These are phyloP conservation scores for Irpex rosettiformis DNA, from an alignment of 1,284 basidiomycete genomes.

Conservation along the genomic window DNA sequence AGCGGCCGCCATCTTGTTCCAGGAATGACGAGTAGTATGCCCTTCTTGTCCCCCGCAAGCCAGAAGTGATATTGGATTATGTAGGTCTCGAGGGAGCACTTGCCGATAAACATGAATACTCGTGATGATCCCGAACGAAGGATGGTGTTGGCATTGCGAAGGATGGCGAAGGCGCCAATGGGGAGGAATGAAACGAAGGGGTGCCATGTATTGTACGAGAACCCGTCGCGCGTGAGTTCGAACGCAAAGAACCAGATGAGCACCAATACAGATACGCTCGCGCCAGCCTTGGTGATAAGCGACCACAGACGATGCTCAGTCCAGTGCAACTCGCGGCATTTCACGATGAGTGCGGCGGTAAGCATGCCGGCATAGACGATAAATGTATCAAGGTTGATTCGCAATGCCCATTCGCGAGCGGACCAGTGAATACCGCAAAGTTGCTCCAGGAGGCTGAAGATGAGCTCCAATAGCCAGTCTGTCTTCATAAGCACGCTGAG, in stretches of 20 bases:
- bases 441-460: slow-evolving; percentile 63
- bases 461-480: slow-evolving; percentile 54
- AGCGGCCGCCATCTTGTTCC: slow-evolving; percentile 67
- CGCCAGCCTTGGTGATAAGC: slow-evolving; percentile 42
- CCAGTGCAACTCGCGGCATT: slow-evolving; percentile 70
- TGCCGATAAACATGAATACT: slow-evolving; percentile 78
- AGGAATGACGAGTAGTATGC: slow-evolving; percentile 76
- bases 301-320: slow-evolving; percentile 70
- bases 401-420: slow-evolving; percentile 82
- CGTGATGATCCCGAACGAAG: slow-evolving; percentile 69
- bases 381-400: slow-evolving; percentile 83
- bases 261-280: slow-evolving; percentile 47
- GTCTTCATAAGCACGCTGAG: slow-evolving; percentile 69
- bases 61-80: slow-evolving; percentile 90
- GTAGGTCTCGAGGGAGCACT: slow-evolving; percentile 82
- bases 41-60: slow-evolving; percentile 86
- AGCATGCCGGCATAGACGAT: slow-evolving; percentile 88
- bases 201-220: slow-evolving; percentile 83
- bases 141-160: slow-evolving; percentile 73
- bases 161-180: slow-evolving; percentile 66
- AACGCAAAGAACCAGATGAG: slow-evolving; percentile 81
- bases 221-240: slow-evolving; percentile 75
- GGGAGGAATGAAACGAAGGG: slow-evolving; percentile 82
- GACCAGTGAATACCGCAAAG: slow-evolving; percentile 81
- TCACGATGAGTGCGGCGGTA: slow-evolving; percentile 69